A percentile compares a stretch with the other conserved stretches of the same genome.
Conservation (phyloP, 441 rosid genomes). For the Gossypium davidsonii region DNA sequence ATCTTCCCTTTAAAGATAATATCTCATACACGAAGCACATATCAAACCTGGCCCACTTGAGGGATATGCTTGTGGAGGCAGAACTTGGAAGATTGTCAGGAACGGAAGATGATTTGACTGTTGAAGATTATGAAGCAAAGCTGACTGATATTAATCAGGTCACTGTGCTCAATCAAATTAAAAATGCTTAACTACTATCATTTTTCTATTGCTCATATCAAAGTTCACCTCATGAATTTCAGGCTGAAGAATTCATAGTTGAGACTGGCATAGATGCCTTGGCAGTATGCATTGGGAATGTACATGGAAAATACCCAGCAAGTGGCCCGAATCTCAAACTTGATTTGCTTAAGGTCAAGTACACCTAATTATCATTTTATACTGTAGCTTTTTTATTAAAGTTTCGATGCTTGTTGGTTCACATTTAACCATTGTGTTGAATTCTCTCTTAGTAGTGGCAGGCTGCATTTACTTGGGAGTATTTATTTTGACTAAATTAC, state of each 20-base stretch:
- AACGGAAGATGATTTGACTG: constrained; percentile 92
- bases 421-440: background rate
- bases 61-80: constrained; percentile 78
- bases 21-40: constrained; percentile 63
- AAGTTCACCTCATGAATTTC: constrained; percentile 25
- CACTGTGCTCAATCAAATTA: constrained; percentile 6
- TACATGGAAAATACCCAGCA: constrained; percentile 90
- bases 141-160: constrained; percentile 83
- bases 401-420: background rate
- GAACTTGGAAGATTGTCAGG: constrained; percentile 93
- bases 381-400: background rate
- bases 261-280: constrained; percentile 84
- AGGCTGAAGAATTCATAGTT: constrained; percentile 81
- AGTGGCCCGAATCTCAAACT: constrained; percentile 84
- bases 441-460: constrained; percentile 1
- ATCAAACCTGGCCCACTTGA: constrained; percentile 59
- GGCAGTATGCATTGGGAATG: constrained; percentile 96
- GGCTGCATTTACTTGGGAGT: constrained; percentile 6
- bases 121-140: constrained; percentile 88
- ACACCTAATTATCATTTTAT: constrained; percentile 7
- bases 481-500: constrained; percentile 4
- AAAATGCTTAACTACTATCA: constrained; percentile 9
- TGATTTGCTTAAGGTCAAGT: constrained; percentile 72
- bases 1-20: constrained; percentile 75
- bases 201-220: constrained; percentile 12